phyloP scores from a whole-genome alignment of 768 basidiomycete species.

The Tremella mesenterica region DNA sequence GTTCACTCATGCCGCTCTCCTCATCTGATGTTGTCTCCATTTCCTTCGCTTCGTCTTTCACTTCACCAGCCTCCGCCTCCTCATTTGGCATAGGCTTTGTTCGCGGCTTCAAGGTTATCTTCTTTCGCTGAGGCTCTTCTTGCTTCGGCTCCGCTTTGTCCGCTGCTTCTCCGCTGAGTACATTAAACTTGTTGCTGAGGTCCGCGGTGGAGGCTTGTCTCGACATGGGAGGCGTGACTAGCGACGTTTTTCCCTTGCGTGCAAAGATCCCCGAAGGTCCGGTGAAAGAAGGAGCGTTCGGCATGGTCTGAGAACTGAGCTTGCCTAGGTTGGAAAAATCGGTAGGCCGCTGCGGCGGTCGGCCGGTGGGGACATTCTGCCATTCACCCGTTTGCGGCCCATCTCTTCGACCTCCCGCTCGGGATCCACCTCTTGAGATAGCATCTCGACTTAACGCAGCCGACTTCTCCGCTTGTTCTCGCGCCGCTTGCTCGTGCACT shows the following conservation, averaged over 20 bases:
- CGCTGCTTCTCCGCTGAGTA: slow-evolving; percentile 49
- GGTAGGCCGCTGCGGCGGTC: slow-evolving; percentile 46
- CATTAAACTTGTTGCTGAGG: slow-evolving; percentile 79
- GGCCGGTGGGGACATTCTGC: slow-evolving; percentile 59
- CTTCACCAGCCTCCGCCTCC: slow-evolving; percentile 23
- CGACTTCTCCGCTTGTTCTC: slow-evolving; percentile 56
- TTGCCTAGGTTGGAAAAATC: slow-evolving; percentile 36
- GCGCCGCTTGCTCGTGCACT: slow-evolving; percentile 70
- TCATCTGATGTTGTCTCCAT: slow-evolving; percentile 40
- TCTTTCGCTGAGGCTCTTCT: slow-evolving; percentile 55
- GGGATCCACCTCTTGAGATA: slow-evolving; percentile 85
- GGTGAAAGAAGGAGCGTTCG: slow-evolving; percentile 61
- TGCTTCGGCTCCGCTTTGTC: slow-evolving; percentile 16
- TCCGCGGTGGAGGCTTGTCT: slow-evolving; percentile 71
- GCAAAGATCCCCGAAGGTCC: slow-evolving; percentile 78
- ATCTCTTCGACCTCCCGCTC: slow-evolving; percentile 65
- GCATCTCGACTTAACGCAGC: slow-evolving; percentile 57
- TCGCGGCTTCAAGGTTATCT: slow-evolving; percentile 68
- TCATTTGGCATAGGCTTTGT: slow-evolving; percentile 54
- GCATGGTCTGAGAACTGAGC: slow-evolving; percentile 49
- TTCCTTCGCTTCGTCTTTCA: slow-evolving; percentile 51
- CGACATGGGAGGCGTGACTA: slow-evolving; percentile 61
- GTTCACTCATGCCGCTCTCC: slow-evolving; percentile 54
- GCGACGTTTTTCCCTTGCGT: slow-evolving; percentile 48
- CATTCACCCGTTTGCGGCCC: slow-evolving; percentile 63